Evolutionary conservation across 2,329 filamentous ascomycete genomes (phyloP).

Genomic region (Sporothrix pallida): DNA sequence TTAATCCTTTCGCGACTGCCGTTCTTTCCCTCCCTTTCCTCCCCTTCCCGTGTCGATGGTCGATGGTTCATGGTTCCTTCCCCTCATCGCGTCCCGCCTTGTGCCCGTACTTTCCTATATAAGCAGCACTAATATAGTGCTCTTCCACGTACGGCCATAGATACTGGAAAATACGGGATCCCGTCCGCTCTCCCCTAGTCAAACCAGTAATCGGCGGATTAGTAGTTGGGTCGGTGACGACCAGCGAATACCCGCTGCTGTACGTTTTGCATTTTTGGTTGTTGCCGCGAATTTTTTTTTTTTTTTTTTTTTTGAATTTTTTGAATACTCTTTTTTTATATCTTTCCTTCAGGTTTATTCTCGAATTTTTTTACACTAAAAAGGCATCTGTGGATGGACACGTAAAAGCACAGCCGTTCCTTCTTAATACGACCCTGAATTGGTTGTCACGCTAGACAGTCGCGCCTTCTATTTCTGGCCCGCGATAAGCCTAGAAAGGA

Average conservation of each 20-base stretch:
- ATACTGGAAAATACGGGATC: too few species aligned
- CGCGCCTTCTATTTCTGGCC: not conserved
- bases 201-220: not conserved
- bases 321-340: too few species aligned
- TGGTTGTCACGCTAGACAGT: not conserved
- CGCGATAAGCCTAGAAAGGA: constrained; percentile 11
- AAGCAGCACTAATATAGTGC: too few species aligned
- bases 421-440: not conserved
- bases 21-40: not conserved
- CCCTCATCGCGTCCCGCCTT: not conserved
- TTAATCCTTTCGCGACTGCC: not conserved
- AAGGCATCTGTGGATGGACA: not conserved
- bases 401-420: not conserved
- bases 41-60: not conserved
- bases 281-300: not conserved
- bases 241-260: too few species aligned
- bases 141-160: too few species aligned
- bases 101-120: not conserved
- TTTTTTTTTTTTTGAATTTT: too few species aligned
- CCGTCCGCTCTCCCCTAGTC: too few species aligned
- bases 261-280: not conserved
- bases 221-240: too few species aligned
- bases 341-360: too few species aligned
- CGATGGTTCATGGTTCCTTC: not conserved
- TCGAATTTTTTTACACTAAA: too few species aligned